These are phyloP conservation scores for Arachis stenosperma DNA, from an alignment of 306 rosid species.

Conservation along the genomic window DNA sequence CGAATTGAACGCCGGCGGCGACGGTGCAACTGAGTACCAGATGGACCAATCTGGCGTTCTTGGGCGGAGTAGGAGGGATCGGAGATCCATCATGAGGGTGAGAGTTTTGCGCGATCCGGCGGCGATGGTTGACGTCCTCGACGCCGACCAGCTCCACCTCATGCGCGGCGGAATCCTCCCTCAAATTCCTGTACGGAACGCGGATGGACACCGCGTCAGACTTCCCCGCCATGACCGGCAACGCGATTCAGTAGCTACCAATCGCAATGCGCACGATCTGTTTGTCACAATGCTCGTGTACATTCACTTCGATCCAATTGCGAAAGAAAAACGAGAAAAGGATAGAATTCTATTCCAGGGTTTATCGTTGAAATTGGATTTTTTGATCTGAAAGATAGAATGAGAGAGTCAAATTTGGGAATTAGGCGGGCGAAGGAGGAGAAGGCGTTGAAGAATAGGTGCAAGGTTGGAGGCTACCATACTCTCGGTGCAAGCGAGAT, in stretches of 20 bases:
- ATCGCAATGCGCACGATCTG: conserved; percentile 1
- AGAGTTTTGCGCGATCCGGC: conserved; percentile 59
- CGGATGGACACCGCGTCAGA: conserved; percentile 65
- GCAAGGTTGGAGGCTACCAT: conserved; percentile 15
- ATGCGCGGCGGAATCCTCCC: conserved; percentile 54
- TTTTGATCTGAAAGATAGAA: background rate
- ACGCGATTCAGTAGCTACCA: conserved; percentile 35
- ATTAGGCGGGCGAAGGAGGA: conserved; percentile 51
- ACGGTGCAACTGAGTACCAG: conserved; percentile 89
- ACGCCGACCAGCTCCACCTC: conserved; percentile 74
- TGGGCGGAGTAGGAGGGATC: conserved; percentile 32
- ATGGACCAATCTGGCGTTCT: conserved; percentile 44
- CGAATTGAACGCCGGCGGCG: conserved; percentile 98
- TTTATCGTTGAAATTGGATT: conserved; percentile 13
- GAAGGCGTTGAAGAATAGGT: background rate
- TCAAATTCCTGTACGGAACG: conserved; percentile 81
- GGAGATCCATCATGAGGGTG: conserved; percentile 45
- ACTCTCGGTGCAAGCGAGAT: conserved; percentile 29
- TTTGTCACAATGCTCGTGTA: conserved; percentile 4
- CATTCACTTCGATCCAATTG: conserved; percentile 39
- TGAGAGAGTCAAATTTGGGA: conserved; percentile 51
- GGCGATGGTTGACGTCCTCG: conserved; percentile 53
- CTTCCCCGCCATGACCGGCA: conserved; percentile 63
- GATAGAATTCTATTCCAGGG: conserved; percentile 14
- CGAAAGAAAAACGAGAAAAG: background rate